Evolutionary conservation across 1,139 yeast species (phyloP), one percentile per base, ranked within the genome.

Genomic region (Candida tetrigidarum): DNA sequence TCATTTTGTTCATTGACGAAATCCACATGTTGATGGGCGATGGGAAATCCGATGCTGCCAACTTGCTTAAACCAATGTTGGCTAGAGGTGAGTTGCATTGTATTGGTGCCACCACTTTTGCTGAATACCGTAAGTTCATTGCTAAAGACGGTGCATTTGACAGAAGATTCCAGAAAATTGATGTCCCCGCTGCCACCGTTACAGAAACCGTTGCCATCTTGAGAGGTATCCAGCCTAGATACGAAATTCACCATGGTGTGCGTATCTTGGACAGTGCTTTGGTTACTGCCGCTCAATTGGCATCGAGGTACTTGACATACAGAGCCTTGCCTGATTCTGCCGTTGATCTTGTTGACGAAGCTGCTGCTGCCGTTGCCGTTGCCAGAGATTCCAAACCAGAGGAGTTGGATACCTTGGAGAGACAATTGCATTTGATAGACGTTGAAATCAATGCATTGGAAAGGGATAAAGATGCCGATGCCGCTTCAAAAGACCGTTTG

Each of bases 1-100:
- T 93, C 54, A 84, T 92, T 55, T 77, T 92, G 51, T 93, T 93
- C 69, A 88, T 92, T 57, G 98, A 93, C 69, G 99, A 93, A 71
- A 92, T 92, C 60, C 99, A 93, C 69, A 92, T 93, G 97, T 81
- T 95, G 57, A 93, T 95, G 98, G 99, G 99, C 55, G 97, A 93
- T 62, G 99, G 99, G 62, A 82, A 81, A 58, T 71, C 81, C 39
- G 98, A 93, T 67, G 99, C 98, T 32, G 99, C 99, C 39, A 93
- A 93, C 67, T 80, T 95, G 57, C 81, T 93, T 64, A 93, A 93
- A 71, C 99, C 99, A 39, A 95, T 96, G 80, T 81, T 93, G 57
- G 97, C 99, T 4, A 85, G 99, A 69, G 99, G 99, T 53, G 80
- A 86, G 43, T 82, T 93, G 61, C 97, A 93, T 69, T 96, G 97